Percentiles rank a stretch among this genome's conserved stretches.
phyloP scores from a whole-genome alignment of 495 filamentous ascomycete species.

The Neurospora sp. region DNA sequence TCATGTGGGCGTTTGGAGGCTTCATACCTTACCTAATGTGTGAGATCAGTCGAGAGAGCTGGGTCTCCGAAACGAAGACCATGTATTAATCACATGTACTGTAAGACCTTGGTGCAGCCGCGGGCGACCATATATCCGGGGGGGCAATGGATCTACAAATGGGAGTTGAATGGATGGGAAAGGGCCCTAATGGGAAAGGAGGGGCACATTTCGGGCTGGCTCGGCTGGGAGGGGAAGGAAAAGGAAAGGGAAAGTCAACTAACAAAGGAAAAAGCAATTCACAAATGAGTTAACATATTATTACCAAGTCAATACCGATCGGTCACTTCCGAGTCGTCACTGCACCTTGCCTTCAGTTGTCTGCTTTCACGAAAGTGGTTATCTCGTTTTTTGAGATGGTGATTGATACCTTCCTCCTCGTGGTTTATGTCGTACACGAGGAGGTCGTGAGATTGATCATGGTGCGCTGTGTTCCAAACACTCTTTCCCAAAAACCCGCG shows the following conservation, averaged over 20 bases:
- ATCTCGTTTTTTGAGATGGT: not conserved
- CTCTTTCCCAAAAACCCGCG: not conserved
- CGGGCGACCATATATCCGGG: not conserved
- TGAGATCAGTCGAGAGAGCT: not conserved
- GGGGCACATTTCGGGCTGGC: not conserved
- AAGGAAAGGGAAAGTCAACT: not conserved
- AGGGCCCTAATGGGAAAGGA: not conserved
- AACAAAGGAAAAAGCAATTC: not conserved
- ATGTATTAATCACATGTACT: not conserved
- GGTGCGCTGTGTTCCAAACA: not conserved
- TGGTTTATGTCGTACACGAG: not conserved
- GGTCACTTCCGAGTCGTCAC: not conserved
- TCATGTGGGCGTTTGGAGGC: not conserved
- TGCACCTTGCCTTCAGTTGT: not conserved
- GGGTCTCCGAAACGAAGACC: not conserved
- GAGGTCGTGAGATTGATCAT: not conserved
- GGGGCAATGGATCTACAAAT: not conserved
- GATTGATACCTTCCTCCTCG: not conserved
- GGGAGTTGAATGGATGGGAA: not conserved
- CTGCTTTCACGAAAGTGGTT: too few relatives aligned
- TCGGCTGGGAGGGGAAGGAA: not conserved
- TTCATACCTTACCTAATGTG: not conserved
- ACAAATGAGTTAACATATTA: not conserved
- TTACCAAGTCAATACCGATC: not conserved
- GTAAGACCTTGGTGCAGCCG: not conserved